A percentile compares a stretch with the other conserved stretches of the same genome.
Conservation (phyloP, 2,329 filamentous ascomycete species). For the Fusarium sp. region DNA sequence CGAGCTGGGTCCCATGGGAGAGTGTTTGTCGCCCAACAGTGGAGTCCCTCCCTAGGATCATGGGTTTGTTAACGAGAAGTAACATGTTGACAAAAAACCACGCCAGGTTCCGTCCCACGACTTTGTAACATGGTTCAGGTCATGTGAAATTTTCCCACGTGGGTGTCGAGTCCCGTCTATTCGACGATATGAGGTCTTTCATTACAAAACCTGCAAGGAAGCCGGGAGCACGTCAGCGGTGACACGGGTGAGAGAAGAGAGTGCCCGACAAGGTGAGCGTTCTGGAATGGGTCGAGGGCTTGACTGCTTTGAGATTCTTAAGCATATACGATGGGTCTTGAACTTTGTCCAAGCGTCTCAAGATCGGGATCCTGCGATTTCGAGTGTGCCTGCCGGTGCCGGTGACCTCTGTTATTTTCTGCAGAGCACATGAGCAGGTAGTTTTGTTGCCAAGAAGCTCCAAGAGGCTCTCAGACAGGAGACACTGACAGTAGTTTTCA, state of each 20-base stretch:
- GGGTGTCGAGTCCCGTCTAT: not conserved
- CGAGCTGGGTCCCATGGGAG: not conserved
- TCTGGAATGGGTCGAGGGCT: not conserved
- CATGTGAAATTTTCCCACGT: constrained; percentile 21
- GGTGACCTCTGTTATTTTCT: not conserved
- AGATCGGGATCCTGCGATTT: not conserved
- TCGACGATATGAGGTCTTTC: not conserved
- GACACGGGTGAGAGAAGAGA: not conserved
- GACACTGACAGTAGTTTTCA: not conserved
- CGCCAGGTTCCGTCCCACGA: constrained; percentile 4
- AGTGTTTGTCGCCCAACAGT: constrained; percentile 13
- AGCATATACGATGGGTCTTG: not conserved
- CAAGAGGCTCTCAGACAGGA: not conserved
- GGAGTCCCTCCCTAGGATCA: constrained; percentile 11
- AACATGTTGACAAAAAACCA: constrained; percentile 2
- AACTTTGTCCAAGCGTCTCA: not conserved
- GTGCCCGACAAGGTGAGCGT: not conserved
- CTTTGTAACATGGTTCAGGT: constrained; percentile 6
- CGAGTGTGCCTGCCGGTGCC: not conserved
- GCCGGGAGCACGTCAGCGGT: not conserved
- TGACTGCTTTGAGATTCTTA: constrained; percentile 9
- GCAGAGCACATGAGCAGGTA: not conserved
- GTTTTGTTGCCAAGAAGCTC: not conserved
- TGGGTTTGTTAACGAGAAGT: constrained; percentile 1
- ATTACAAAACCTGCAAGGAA: not conserved